Conservation (phyloP, 805 yeast species). For the Sungouiozyma ichnusensis region DNA sequence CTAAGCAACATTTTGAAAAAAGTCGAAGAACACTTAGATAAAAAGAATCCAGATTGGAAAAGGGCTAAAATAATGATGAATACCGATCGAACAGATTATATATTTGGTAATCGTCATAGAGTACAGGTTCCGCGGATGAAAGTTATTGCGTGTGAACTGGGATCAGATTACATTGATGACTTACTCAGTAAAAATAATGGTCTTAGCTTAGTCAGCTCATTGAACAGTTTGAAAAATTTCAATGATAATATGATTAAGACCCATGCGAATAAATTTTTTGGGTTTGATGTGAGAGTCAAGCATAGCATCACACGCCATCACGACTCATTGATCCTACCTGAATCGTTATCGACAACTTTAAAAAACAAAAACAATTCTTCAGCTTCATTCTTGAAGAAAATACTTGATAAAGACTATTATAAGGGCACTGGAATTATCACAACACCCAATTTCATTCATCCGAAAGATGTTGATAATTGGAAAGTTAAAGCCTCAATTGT, state of each 20-base stretch:
- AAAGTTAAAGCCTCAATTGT: constrained; percentile 21
- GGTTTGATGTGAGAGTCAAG: constrained; percentile 30
- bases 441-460: constrained; percentile 22
- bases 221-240: constrained; percentile 10
- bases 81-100: constrained; percentile 6
- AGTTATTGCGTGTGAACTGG: constrained; percentile 28
- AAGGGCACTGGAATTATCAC: constrained; percentile 8
- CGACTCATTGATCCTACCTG: constrained; percentile 13
- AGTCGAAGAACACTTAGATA: constrained; percentile 24
- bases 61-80: constrained; percentile 17
- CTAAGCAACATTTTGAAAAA: constrained; percentile 37
- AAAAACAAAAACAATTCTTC: constrained; percentile 9
- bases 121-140: constrained; percentile 23
- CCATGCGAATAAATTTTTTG: constrained; percentile 16
- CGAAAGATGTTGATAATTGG: constrained; percentile 29
- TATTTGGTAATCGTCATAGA: constrained; percentile 1
- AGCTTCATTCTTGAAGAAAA: constrained; percentile 12
- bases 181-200: constrained; percentile 6
- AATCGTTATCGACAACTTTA: constrained; percentile 5
- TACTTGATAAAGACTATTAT: constrained; percentile 24
- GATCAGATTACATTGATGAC: constrained; percentile 18
- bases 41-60: constrained; percentile 12
- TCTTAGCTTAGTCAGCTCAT: constrained; percentile 3
- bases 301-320: constrained; percentile 31
- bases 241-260: neutral